These are phyloP conservation scores for Gossypium raimondii DNA, from an alignment of 345 rosid species.

Conservation along the genomic window DNA sequence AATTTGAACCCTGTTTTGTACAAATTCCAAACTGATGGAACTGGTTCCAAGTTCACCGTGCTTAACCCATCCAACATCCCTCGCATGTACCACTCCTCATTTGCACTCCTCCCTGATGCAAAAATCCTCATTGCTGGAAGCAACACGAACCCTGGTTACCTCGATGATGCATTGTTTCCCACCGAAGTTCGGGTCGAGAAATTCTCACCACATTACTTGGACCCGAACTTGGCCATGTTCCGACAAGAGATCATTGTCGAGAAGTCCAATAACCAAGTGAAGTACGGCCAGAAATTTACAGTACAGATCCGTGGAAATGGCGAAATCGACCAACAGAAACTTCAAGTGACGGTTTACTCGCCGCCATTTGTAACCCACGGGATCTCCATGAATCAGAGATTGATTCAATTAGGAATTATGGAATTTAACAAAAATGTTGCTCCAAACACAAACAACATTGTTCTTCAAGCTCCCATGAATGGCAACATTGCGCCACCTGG, in stretches of 20 bases:
- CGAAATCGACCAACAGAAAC: neutral
- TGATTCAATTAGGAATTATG: slow-evolving; percentile 10
- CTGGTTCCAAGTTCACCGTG: slow-evolving; percentile 30
- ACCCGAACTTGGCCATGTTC: slow-evolving; percentile 25
- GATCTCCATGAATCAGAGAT: slow-evolving; percentile 63
- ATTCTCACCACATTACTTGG: slow-evolving; percentile 70
- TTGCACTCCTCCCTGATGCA: slow-evolving; percentile 50
- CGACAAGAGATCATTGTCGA: slow-evolving; percentile 33
- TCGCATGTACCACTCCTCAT: slow-evolving; percentile 67
- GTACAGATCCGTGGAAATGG: slow-evolving; percentile 18
- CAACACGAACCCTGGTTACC: slow-evolving; percentile 65
- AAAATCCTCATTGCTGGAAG: slow-evolving; percentile 59
- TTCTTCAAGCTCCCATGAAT: slow-evolving; percentile 21
- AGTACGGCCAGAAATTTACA: slow-evolving; percentile 23
- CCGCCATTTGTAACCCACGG: slow-evolving; percentile 74
- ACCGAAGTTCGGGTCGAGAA: slow-evolving; percentile 69
- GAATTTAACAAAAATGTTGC: neutral
- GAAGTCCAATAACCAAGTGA: slow-evolving; percentile 4
- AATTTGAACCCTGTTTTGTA: slow-evolving; percentile 51
- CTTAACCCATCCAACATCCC: slow-evolving; percentile 42
- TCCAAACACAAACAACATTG: slow-evolving; percentile 3
- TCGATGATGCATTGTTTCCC: slow-evolving; percentile 43
- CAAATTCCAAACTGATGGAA: slow-evolving; percentile 21
- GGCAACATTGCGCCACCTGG: slow-evolving; percentile 43
- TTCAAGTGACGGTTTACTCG: slow-evolving; percentile 45